Base-by-base conservation (phyloP, 306 rosid genomes). In the Erythrophleum fordii region DNA sequence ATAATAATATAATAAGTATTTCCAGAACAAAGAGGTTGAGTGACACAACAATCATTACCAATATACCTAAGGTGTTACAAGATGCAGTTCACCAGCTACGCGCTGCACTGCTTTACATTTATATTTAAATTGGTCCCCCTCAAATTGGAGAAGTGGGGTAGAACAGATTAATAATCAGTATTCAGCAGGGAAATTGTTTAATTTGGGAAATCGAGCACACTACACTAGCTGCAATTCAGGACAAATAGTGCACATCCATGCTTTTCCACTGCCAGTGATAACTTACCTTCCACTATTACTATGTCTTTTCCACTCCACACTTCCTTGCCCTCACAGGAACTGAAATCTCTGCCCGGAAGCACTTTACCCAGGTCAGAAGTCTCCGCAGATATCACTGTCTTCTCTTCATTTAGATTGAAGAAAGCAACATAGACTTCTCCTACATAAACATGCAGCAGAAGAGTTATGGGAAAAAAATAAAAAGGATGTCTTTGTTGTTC, bases 351-450 rank as follows among this genome's bases (percentile, higher is more conserved):
- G 39, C 49, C 88, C 0, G 88, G 89, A 58, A 91, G 77, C 77
- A 76, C 86, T 85, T 78, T 85, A 14, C 61, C 85, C 73, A 93
- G 74, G 80, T 88, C 85, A 29, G 94, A 88, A 55, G 59, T 82
- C 83, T 85, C 76, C 16, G 86, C 83, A 20, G 82, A 73, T 76
- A 91, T 81, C 39, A 74, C 74, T 2, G 83, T 83, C 83, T 66
- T 83, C 59, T 31, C 35, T 34, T 86, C 78, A 87, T 73, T 83
- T 78, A 93, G 82, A 84, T 93, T 93, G 91, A 93, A 93, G 82
- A 93, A 89, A 11, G 94, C 91, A 23, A 93, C 62, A 76, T 91
- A 91, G 22, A 91, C n/a, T 84, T 93, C 90, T 80, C 96, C 97
- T 90, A 52, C 64, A 67, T 8, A 82, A 31, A 62, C 4, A 5